Evolutionary conservation across 2,329 filamentous ascomycete genomes (phyloP).

Genomic region (Diaporthe citriasiana): DNA sequence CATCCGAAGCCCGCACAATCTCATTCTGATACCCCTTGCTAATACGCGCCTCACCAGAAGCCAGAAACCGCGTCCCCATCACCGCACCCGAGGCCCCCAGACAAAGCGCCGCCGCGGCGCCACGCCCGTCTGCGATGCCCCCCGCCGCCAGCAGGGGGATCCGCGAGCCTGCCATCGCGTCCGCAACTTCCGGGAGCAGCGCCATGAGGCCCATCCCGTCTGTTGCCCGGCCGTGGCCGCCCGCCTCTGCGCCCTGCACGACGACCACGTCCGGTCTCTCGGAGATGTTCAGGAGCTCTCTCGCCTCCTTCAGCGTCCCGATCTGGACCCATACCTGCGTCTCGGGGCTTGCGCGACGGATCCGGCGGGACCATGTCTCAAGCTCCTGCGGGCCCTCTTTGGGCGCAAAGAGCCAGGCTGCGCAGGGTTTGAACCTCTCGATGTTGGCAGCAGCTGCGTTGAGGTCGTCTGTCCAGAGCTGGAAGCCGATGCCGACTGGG

Average conservation of each 20-base stretch:
- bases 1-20: constrained; percentile 57
- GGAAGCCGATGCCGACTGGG: constrained; percentile 63
- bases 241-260: constrained; percentile 67
- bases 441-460: constrained; percentile 50
- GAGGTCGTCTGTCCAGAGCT: constrained; percentile 60
- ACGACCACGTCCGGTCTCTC: constrained; percentile 64
- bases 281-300: constrained; percentile 54
- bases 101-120: constrained; percentile 62
- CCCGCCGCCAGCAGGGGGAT: constrained; percentile 66
- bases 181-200: constrained; percentile 64
- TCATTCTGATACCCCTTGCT: constrained; percentile 58
- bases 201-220: constrained; percentile 61
- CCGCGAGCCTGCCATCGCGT: constrained; percentile 52
- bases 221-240: constrained; percentile 64
- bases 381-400: constrained; percentile 53
- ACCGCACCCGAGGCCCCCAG: constrained; percentile 68
- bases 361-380: constrained; percentile 59
- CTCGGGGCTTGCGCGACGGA: constrained; percentile 56
- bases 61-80: constrained; percentile 76
- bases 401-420: constrained; percentile 65
- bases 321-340: constrained; percentile 68
- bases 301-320: constrained; percentile 62
- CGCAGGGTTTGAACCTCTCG: constrained; percentile 51
- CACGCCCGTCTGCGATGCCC: constrained; percentile 66
- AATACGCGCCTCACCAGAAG: constrained; percentile 58